phyloP scores from a whole-genome alignment of 192 early-diverging fungal species.

The Backusella westeae region DNA sequence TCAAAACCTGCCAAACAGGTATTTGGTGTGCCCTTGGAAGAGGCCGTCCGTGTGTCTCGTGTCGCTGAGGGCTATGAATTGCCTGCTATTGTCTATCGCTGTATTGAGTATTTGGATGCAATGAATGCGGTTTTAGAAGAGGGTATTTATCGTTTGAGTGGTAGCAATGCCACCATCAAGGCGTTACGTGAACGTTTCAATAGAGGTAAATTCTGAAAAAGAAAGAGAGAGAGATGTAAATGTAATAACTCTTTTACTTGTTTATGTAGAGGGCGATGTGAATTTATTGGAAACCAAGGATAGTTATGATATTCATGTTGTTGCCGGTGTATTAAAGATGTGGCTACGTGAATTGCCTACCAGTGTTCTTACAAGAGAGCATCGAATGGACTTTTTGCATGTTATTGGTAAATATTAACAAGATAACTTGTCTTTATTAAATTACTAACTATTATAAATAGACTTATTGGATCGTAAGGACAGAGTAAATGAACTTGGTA shows the following conservation, averaged over 20 bases:
- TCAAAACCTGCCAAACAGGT: slow-evolving; percentile 41
- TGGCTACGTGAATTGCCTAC: slow-evolving; percentile 88
- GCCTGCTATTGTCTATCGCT: slow-evolving; percentile 90
- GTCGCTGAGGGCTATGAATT: slow-evolving; percentile 78
- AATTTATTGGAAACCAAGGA: slow-evolving; percentile 58
- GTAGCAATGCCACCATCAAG: slow-evolving; percentile 71
- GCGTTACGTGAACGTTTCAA: slow-evolving; percentile 82
- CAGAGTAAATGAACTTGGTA: slow-evolving; percentile 78
- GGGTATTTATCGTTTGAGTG: slow-evolving; percentile 93
- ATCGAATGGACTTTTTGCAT: slow-evolving; percentile 80
- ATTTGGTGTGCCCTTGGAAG: slow-evolving; percentile 87
- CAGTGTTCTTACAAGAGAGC: slow-evolving; percentile 85
- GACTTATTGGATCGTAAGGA: slow-evolving; percentile 80
- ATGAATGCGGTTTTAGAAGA: slow-evolving; percentile 89
- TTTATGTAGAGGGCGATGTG: slow-evolving; percentile 66
- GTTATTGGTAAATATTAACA: slow-evolving; percentile 57
- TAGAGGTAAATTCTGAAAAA: slow-evolving; percentile 20
- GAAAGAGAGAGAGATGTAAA: slow-evolving; percentile 34
- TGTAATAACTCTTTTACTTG: neutral
- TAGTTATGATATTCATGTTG: slow-evolving; percentile 90
- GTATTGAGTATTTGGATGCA: slow-evolving; percentile 94
- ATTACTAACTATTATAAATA: neutral
- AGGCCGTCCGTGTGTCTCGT: slow-evolving; percentile 66
- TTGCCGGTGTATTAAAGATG: slow-evolving; percentile 89
- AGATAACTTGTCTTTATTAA: too few relatives aligned